A percentile compares a stretch with the other conserved stretches of the same genome.
phyloP scores from a whole-genome alignment of 2,329 filamentous ascomycete genomes.

The Lachnum nothofagi region DNA sequence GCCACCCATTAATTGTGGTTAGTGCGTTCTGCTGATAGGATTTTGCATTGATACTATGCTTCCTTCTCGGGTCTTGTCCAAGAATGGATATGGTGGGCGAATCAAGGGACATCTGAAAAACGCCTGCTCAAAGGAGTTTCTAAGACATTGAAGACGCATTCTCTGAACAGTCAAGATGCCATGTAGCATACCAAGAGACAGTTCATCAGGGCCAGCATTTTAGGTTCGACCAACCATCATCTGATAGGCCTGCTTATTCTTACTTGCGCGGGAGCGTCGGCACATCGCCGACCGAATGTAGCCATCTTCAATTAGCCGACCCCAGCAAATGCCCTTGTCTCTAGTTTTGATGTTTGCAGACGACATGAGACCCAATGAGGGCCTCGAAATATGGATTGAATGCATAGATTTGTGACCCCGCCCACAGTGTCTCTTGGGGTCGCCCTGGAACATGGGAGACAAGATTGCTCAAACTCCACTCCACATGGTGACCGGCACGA shows the following conservation, averaged over 20 bases:
- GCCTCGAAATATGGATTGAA: too few relatives aligned
- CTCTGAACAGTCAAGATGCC: background rate
- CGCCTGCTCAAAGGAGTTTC: background rate
- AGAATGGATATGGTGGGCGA: slow-evolving; percentile 17
- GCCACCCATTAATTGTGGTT: slow-evolving; percentile 20
- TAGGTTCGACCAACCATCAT: slow-evolving; percentile 5
- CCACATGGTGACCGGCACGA: slow-evolving; percentile 1
- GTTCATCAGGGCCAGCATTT: background rate
- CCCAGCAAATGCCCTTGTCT: background rate
- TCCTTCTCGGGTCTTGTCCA: slow-evolving; percentile 17
- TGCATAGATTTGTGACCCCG: background rate
- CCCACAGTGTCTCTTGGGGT: background rate
- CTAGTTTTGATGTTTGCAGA: background rate
- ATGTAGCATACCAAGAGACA: background rate
- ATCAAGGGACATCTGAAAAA: slow-evolving; percentile 1
- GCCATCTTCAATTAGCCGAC: background rate
- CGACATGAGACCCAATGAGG: background rate
- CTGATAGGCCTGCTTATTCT: background rate
- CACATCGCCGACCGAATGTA: slow-evolving; percentile 3
- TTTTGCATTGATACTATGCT: slow-evolving; percentile 24
- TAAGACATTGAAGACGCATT: too few relatives aligned
- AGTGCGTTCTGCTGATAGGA: slow-evolving; percentile 27
- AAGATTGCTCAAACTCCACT: background rate
- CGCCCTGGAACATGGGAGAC: background rate
- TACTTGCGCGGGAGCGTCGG: background rate